Evolutionary conservation across 441 rosid genomes (phyloP).

Genomic region (Pelargonium myrrhifolium): DNA sequence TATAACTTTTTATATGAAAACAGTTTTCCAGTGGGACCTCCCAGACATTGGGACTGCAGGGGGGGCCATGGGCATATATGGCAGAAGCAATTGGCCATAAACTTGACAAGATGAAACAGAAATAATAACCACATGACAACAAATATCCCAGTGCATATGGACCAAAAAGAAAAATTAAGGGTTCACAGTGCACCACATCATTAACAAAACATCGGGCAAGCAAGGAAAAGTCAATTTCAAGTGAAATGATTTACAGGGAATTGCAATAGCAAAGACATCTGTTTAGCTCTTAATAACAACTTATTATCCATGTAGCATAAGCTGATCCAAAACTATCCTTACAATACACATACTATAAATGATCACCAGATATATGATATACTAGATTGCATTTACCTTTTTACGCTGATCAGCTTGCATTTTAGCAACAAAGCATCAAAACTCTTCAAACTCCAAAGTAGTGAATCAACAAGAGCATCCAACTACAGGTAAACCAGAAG

Average conservation of each 20-base stretch:
- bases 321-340: background rate
- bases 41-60: background rate
- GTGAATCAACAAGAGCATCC: conserved; percentile 20
- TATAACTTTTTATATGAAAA: background rate
- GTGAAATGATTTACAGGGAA: conserved; percentile 1
- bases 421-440: conserved; percentile 50
- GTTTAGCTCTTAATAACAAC: conserved; percentile 18
- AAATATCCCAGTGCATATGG: background rate
- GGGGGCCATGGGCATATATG: background rate
- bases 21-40: background rate
- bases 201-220: conserved; percentile 7
- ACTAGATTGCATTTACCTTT: conserved; percentile 41
- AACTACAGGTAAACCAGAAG: conserved; percentile 6
- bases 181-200: background rate
- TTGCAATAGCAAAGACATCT: conserved; percentile 6
- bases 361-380: background rate
- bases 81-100: background rate
- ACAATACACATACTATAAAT: background rate
- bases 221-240: background rate
- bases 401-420: conserved; percentile 89
- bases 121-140: background rate
- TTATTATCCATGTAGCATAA: conserved; percentile 16
- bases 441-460: conserved; percentile 16
- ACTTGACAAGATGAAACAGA: conserved; percentile 1
- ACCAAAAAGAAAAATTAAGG: background rate